These are phyloP conservation scores for Cupressus sempervirens DNA, from an alignment of 75 land plant genomes.

Conservation along the genomic window DNA sequence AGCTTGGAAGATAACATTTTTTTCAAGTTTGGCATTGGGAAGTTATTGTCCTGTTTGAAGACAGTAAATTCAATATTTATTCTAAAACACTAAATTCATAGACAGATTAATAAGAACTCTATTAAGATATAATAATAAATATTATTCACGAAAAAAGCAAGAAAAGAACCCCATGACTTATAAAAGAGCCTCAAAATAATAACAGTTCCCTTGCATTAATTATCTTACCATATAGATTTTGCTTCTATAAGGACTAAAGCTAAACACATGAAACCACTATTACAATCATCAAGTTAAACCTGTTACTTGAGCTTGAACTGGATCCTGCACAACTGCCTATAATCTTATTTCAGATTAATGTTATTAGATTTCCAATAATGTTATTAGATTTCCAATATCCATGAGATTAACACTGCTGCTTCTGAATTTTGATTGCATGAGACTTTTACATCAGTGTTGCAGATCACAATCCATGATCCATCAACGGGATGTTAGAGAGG, in stretches of 20 bases:
- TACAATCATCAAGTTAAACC: neutral
- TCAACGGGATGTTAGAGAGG: too few species aligned
- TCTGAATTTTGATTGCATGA: too few species aligned
- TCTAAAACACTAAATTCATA: neutral
- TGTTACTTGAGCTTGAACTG: neutral
- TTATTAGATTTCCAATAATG: too few species aligned
- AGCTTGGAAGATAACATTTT: constrained; percentile 51
- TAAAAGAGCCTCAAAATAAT: neutral
- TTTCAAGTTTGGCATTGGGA: constrained; percentile 56
- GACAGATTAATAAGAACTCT: neutral
- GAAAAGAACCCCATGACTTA: neutral
- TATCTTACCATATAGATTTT: neutral
- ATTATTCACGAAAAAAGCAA: neutral
- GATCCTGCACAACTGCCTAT: neutral
- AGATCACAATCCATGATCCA: too few species aligned
- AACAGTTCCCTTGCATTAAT: neutral
- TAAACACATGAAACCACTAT: neutral
- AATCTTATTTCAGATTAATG: neutral
- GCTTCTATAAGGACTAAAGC: neutral
- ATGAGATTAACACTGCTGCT: too few species aligned
- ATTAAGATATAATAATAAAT: neutral
- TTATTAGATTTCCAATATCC: too few species aligned
- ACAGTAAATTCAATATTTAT: neutral
- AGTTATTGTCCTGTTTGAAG: constrained; percentile 63
- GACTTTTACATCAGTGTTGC: too few species aligned